These are phyloP conservation scores for Hordeum vulgare DNA, from an alignment of 176 grass and related monocot species.

Conservation along the genomic window DNA sequence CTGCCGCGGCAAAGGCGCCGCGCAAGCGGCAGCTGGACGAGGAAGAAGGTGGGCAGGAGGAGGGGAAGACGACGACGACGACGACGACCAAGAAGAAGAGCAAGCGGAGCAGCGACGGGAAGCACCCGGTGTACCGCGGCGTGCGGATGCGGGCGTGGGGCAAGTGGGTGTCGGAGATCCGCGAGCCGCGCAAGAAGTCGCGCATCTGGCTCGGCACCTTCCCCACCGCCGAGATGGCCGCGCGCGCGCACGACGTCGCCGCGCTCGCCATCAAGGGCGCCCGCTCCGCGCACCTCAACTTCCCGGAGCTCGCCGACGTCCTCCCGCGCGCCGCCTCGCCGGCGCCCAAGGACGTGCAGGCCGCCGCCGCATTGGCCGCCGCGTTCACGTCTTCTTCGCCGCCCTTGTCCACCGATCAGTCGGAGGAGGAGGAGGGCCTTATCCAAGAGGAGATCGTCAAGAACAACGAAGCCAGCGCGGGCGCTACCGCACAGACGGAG, in stretches of 20 bases:
- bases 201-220: conserved; percentile 97
- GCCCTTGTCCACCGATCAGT: neutral
- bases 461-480: neutral
- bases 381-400: neutral
- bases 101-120: conserved; percentile 75
- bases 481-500: neutral
- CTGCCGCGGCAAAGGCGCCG: neutral
- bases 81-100: conserved; percentile 16
- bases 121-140: conserved; percentile 76
- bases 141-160: conserved; percentile 97
- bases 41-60: neutral
- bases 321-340: conserved; percentile 67
- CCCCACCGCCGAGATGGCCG: conserved; percentile 85
- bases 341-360: conserved; percentile 85
- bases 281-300: conserved; percentile 70
- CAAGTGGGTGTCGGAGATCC: conserved; percentile 99
- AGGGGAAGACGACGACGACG: neutral
- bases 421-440: neutral
- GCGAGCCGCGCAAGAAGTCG: conserved; percentile 95
- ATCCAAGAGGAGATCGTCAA: neutral
- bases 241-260: conserved; percentile 91
- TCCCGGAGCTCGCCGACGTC: conserved; percentile 61
- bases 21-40: conserved; percentile 11
- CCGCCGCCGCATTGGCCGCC: conserved; percentile 77
- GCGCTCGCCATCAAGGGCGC: conserved; percentile 85